Base-by-base conservation (phyloP, 1,284 basidiomycete genomes). In the Pholiota adiposa region DNA sequence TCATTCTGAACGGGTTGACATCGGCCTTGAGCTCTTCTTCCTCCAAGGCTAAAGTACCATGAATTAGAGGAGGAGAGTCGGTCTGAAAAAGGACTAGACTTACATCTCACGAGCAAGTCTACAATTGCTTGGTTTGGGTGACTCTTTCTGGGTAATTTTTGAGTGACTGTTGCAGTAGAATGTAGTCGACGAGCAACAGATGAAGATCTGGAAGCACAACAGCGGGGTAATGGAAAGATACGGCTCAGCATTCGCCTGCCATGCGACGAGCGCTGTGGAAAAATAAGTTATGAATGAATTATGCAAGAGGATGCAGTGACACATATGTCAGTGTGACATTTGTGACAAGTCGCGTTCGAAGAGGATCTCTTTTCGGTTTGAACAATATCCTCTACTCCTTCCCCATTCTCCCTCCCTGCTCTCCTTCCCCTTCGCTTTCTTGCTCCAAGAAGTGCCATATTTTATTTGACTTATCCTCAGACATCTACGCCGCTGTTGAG, bases 1-100 rank as follows among this genome's bases (percentile, higher is more conserved):
- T 76, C 9, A 84, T 66, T 72, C 82, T 85, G 75, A 77, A 84
- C 9, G 60, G 61, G 63, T 84, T 85, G 19, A 72, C 60, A n/a
- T 66, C 64, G 1, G 71, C 58, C n/a, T 71, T 73, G 3, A 65
- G 49, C 16, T 76, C 69, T 59, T 85, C 83, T 12, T 78, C 75
- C 52, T 77, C 67, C 67, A 78, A 72, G 68, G 76, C 83, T 86
- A 56, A 29, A 27, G 29, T 4, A 29, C 36, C n/a, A 41, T 50
- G 38, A 27, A 34, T 41, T 63, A 54, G 40, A 34, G 70, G 16
- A 57, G 53, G 27, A 48, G 11, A 36, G 25, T 3, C 36, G 4
- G 14, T 23, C 1, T 14, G 41, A 46, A n/a, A 40, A 54, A 25
- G 21, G 33, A 18, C 51, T 41, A 43, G 14, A 74, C 38, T 54